Conservation (phyloP, 768 basidiomycete species). For the Hericium erinaceus region DNA sequence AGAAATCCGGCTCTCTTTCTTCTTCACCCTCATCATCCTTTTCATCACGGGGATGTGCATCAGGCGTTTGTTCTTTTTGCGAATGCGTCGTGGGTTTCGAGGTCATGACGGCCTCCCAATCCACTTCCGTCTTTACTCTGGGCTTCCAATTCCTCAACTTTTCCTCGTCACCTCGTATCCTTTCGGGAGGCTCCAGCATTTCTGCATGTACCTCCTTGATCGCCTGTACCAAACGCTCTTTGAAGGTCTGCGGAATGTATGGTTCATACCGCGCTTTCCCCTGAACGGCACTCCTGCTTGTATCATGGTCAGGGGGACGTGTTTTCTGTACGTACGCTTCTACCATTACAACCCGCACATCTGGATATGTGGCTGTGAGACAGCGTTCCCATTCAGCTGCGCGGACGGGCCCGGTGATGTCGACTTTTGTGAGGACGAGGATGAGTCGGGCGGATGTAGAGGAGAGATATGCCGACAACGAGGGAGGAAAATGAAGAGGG, state of each 20-base stretch:
- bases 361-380: constrained; percentile 45
- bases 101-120: constrained; percentile 60
- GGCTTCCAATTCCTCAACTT: constrained; percentile 56
- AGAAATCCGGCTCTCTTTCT: constrained; percentile 36
- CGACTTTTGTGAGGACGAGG: constrained; percentile 81
- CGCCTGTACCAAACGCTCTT: constrained; percentile 52
- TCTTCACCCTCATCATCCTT: constrained; percentile 12
- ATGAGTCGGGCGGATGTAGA: constrained; percentile 34
- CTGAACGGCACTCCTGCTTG: constrained; percentile 22
- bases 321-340: constrained; percentile 60
- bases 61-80: constrained; percentile 7
- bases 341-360: constrained; percentile 57
- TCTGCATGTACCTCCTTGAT: constrained; percentile 59
- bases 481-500: constrained; percentile 75
- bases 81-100: constrained; percentile 24
- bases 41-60: not conserved
- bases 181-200: constrained; percentile 58
- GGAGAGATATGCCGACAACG: constrained; percentile 56
- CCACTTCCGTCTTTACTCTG: constrained; percentile 49
- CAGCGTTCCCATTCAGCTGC: constrained; percentile 58
- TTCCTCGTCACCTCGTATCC: constrained; percentile 37
- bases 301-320: not conserved
- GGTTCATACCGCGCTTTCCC: constrained; percentile 52
- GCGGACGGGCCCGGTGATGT: constrained; percentile 65
- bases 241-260: constrained; percentile 56